Percentiles rank a stretch among this genome's conserved stretches.
Conservation (phyloP, 2,329 filamentous ascomycete genomes). For the Fusarium sp. region DNA sequence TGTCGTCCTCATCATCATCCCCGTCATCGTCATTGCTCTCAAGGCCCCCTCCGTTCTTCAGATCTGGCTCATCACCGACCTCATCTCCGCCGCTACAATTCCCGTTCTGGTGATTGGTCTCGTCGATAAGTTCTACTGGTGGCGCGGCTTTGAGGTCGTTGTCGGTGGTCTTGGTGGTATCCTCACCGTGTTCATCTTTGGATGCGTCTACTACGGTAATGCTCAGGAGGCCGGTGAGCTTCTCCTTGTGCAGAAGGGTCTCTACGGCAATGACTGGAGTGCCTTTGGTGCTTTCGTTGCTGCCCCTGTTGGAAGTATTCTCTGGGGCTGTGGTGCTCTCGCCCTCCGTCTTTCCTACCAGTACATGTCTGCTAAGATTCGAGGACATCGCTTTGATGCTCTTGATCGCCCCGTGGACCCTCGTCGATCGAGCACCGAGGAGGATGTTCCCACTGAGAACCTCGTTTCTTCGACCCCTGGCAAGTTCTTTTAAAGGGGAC, state of each 20-base stretch:
- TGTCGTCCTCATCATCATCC: constrained; percentile 77
- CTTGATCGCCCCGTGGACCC: constrained; percentile 62
- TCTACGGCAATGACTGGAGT: constrained; percentile 82
- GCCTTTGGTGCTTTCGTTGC: constrained; percentile 85
- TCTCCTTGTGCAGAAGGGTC: constrained; percentile 74
- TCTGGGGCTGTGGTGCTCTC: constrained; percentile 74
- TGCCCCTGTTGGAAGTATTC: constrained; percentile 76
- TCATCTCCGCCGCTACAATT: constrained; percentile 78
- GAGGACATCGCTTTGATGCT: constrained; percentile 71
- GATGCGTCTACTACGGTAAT: constrained; percentile 78
- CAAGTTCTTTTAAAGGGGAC: constrained; percentile 60
- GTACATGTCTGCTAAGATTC: constrained; percentile 63
- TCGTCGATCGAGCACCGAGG: constrained; percentile 41
- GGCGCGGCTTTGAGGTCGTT: constrained; percentile 83
- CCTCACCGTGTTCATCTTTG: constrained; percentile 82
- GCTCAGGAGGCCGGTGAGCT: constrained; percentile 70
- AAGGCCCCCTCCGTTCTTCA: constrained; percentile 78
- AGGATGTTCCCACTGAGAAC: constrained; percentile 40
- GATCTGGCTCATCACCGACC: constrained; percentile 83
- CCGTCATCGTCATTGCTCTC: constrained; percentile 76
- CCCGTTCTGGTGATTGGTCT: constrained; percentile 79
- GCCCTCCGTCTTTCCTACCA: constrained; percentile 66
- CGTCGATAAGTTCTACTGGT: constrained; percentile 74
- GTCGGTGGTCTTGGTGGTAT: constrained; percentile 80
- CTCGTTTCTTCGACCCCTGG: constrained; percentile 51